Evolutionary conservation across 345 rosid species (phyloP).

Genomic region (Pistacia atlantica): DNA sequence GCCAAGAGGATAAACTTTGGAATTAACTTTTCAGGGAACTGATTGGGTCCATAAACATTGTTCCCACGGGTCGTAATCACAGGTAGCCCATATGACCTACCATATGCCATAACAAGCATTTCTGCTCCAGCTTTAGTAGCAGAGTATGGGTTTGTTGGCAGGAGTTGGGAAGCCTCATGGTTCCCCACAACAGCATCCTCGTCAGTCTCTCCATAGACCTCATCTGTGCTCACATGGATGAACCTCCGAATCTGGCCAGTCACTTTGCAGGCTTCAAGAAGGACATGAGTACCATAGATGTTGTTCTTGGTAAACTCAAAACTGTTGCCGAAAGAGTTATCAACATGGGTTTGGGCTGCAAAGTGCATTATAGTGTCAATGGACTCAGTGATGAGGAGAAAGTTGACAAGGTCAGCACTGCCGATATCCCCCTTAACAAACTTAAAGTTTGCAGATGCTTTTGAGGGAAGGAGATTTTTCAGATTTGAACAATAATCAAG

Average conservation of each 20-base stretch:
- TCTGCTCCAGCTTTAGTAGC: slow-evolving; percentile 79
- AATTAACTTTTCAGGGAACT: slow-evolving; percentile 63
- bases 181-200: slow-evolving; percentile 74
- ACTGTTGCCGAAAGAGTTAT: slow-evolving; percentile 72
- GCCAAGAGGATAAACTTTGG: slow-evolving; percentile 71
- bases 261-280: slow-evolving; percentile 69
- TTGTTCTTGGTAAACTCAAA: slow-evolving; percentile 76
- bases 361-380: slow-evolving; percentile 81
- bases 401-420: slow-evolving; percentile 73
- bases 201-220: slow-evolving; percentile 74
- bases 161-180: slow-evolving; percentile 74
- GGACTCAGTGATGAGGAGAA: slow-evolving; percentile 61
- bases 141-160: slow-evolving; percentile 71
- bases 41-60: slow-evolving; percentile 72
- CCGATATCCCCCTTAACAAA: slow-evolving; percentile 71
- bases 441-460: slow-evolving; percentile 51
- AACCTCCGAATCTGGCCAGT: slow-evolving; percentile 66
- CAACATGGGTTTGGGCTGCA: slow-evolving; percentile 75
- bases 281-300: slow-evolving; percentile 72
- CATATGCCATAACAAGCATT: slow-evolving; percentile 80
- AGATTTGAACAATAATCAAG: slow-evolving; percentile 70
- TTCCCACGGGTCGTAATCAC: slow-evolving; percentile 74
- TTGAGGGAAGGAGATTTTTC: slow-evolving; percentile 56
- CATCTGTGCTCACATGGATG: slow-evolving; percentile 76
- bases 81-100: slow-evolving; percentile 66